Evolutionary conservation across 192 early-diverging fungal species (phyloP), one percentile per base, ranked within the genome.

Genomic region (Backusella psychrophila): DNA sequence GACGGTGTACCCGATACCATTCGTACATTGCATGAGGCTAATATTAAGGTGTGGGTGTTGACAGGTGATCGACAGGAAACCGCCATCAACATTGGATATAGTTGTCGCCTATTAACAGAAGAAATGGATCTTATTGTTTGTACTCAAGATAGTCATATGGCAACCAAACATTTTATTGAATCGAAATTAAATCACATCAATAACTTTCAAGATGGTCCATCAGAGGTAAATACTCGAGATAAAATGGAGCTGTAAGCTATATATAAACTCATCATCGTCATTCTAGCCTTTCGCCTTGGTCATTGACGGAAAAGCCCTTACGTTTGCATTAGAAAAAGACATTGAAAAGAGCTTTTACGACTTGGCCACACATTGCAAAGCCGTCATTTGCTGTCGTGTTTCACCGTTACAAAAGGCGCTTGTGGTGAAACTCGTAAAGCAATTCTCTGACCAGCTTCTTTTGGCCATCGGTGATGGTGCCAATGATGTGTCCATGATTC

Each of bases 401-500:
- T 96, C 94, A 19, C 97, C 97, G 15, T 81, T 98, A 46, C 97
- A 98, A 81, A 98, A 98, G 82, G 96, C 97, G 1, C 82, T 97
- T 41, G 95, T 98, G 4, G 97, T 98, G 35, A 96, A 96, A 84
- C 85, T 97, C 41, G 97, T 98, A 31, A 96, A 95, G 79, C 95
- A 94, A 56, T 91, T 93, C 65, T 85, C 90, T 21, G 91, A 93
- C 73, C 89, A 93, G 29, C 92, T 98, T 63, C 87, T 95, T 23
- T 87, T 98, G 26, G 96, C 97, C 3, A 98, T 98, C 81, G 97
- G 97, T 59, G 97, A 98, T 77, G 97, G 97, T 12, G 97, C 97
- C 42, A 98, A 98, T 82, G 97, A 98, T 80, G 95, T 98, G 5
- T 91, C 91, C 33, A 98, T 98, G 97, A 98, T 98, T 76, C 97